These are phyloP conservation scores for Lasiodiplodia sp. DNA, from an alignment of 2,329 filamentous ascomycete genomes.

Conservation along the genomic window DNA sequence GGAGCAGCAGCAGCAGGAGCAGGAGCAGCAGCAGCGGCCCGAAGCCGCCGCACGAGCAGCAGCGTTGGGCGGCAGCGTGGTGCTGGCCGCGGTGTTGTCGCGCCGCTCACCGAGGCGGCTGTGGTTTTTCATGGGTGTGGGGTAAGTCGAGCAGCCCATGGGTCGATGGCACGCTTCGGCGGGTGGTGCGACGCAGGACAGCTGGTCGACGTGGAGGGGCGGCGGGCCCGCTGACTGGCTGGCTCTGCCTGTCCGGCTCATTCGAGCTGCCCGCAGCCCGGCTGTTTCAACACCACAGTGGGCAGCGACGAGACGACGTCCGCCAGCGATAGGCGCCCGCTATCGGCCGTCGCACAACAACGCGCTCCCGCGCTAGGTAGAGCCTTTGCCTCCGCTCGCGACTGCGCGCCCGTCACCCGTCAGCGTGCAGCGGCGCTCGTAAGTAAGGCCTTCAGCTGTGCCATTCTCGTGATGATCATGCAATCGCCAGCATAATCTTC, in stretches of 20 bases:
- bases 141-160: constrained; percentile 16
- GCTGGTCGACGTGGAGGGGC: constrained; percentile 23
- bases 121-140: constrained; percentile 20
- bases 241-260: constrained; percentile 11
- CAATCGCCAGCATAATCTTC: constrained; percentile 28
- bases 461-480: constrained; percentile 30
- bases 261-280: constrained; percentile 19
- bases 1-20: not conserved
- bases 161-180: constrained; percentile 16
- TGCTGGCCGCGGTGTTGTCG: constrained; percentile 15
- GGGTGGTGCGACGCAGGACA: constrained; percentile 25
- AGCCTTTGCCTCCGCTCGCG: not conserved
- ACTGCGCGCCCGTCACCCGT: constrained; percentile 14
- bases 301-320: not conserved
- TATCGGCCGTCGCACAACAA: constrained; percentile 24
- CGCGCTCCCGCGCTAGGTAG: constrained; percentile 22
- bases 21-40: not conserved
- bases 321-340: constrained; percentile 25
- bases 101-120: constrained; percentile 14
- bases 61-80: not conserved
- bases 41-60: not conserved
- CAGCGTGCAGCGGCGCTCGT: constrained; percentile 20
- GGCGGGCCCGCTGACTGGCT: constrained; percentile 22
- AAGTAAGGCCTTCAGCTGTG: constrained; percentile 28
- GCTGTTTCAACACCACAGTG: constrained; percentile 25